Evolutionary conservation across 148 eudicot genomes (phyloP), one percentile per base, ranked within the genome.

Genomic region (Silene conica): DNA sequence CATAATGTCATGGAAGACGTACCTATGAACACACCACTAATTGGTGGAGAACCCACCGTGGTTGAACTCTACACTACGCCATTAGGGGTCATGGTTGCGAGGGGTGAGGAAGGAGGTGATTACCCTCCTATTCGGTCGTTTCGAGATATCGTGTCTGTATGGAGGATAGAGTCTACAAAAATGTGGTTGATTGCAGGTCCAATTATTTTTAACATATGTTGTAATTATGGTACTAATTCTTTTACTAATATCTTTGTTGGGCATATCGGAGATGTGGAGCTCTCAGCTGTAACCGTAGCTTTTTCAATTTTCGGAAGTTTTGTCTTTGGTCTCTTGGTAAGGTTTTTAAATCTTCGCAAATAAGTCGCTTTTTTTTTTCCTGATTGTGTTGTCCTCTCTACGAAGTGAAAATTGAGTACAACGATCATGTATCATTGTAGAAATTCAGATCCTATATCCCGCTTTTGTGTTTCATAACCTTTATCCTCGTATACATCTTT

Each of bases 231-330:
- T 23, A 81, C 87, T 7, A 94, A 91, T 73, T 91, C 96, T 0
- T 86, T 89, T 52, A 94, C 98, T 0, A 91, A 80, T 83, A 94
- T 94, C 3, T 94, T 88, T 72, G 98, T 91, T 58, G 98, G 98
- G 0, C 98, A 91, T 73, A 87, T 94, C 79, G 98, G 98, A 6
- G 85, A 89, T 75, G 70, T 94, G 41, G 96, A 94, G 83, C 97
- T 91, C 78, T 94, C 98, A 21, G 86, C 92, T 9, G 97, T 94
- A 15, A 91, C 97, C 3, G 84, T 91, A 58, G 89, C 97, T 45
- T 76, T 94, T 56, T 91, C 96, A 26, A 97, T 94, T 62, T 88
- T 91, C 46, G 88, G 95, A 7, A 92, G 81, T 71, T 91, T 94
- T 61, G 84, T 96, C 22, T 94, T 94, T 25, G 98, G 98, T 25